Evolutionary conservation across 441 rosid genomes (phyloP).

Genomic region (Geranium incanum): DNA sequence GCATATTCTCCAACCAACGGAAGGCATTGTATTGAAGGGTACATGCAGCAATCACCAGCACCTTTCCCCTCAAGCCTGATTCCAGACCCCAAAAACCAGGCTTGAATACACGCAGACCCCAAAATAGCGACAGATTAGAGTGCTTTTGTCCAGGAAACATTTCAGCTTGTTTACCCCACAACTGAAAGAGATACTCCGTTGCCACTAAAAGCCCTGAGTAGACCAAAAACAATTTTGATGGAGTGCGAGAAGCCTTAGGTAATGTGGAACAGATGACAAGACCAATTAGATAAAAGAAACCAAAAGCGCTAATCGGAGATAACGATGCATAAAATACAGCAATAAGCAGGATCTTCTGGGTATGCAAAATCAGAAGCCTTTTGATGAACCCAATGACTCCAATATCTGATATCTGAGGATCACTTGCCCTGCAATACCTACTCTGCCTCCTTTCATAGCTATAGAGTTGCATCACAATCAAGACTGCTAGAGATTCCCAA

Average conservation of each 20-base stretch:
- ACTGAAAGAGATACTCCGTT: constrained; percentile 85
- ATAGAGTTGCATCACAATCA: constrained; percentile 97
- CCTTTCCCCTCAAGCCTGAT: constrained; percentile 82
- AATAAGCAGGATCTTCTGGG: constrained; percentile 78
- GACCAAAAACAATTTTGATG: constrained; percentile 68
- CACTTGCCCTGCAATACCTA: constrained; percentile 48
- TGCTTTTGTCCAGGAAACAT: constrained; percentile 97
- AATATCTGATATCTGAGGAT: constrained; percentile 46
- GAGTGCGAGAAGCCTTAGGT: constrained; percentile 81
- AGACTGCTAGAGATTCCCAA: constrained; percentile 93
- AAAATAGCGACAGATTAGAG: constrained; percentile 50
- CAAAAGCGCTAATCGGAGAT: constrained; percentile 78
- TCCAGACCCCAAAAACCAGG: constrained; percentile 90
- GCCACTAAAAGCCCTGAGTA: constrained; percentile 74
- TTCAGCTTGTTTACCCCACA: constrained; percentile 89
- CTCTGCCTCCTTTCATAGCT: constrained; percentile 98
- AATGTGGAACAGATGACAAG: constrained; percentile 70
- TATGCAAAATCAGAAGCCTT: constrained; percentile 85
- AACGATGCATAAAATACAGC: constrained; percentile 81
- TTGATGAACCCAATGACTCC: constrained; percentile 61
- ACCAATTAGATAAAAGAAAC: constrained; percentile 79
- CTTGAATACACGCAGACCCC: constrained; percentile 66
- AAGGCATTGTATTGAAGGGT: constrained; percentile 90
- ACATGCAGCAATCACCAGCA: constrained; percentile 86
- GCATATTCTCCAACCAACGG: constrained; percentile 74